Conservation (phyloP, 345 rosid genomes). For the Excoecaria cochinchinensis region DNA sequence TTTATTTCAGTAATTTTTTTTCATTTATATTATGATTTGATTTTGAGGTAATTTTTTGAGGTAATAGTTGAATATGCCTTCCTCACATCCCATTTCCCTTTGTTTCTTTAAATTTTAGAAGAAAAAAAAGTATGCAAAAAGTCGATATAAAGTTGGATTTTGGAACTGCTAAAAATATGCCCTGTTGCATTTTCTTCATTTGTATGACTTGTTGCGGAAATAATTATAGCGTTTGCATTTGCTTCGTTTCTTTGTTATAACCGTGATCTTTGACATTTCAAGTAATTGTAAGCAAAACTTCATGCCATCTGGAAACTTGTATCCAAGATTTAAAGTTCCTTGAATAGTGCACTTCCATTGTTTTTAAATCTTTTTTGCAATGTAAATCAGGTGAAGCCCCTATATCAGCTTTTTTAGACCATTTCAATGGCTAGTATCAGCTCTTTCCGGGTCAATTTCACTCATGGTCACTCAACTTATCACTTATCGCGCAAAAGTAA, state of each 20-base stretch:
- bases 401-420: not conserved
- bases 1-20: too few species aligned
- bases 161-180: too few species aligned
- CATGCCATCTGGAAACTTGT: not conserved
- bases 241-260: not conserved
- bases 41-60: too few species aligned
- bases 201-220: not conserved
- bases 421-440: not conserved
- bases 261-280: not conserved
- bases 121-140: not conserved
- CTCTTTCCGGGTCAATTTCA: too few species aligned
- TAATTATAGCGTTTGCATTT: not conserved
- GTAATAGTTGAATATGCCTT: too few species aligned
- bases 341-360: not conserved
- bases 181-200: conserved; percentile 7
- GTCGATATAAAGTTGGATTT: not conserved
- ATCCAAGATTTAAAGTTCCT: not conserved
- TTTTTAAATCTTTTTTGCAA: not conserved
- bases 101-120: not conserved
- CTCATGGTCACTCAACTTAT: too few species aligned
- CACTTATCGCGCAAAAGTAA: too few species aligned
- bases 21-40: too few species aligned
- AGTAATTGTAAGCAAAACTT: conserved; percentile 1
- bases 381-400: not conserved
- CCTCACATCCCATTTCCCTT: too few species aligned